Evolutionary conservation across 495 filamentous ascomycete species (phyloP), one percentile per base, ranked within the genome.

Genomic region (Thermothielavioides terrestris): DNA sequence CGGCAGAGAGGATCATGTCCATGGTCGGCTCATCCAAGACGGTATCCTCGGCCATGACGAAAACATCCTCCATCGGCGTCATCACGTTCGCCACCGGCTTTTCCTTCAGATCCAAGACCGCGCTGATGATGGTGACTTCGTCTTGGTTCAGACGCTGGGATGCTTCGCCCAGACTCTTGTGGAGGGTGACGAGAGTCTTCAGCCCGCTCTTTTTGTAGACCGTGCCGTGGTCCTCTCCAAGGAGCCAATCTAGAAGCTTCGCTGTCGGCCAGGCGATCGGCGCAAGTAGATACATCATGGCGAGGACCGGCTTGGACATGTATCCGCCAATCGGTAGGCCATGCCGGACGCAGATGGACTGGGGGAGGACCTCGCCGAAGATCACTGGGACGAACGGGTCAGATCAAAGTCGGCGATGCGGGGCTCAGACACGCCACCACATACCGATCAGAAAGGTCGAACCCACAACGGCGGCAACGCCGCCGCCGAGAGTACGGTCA

Each of bases 31-130:
- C 91, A 59, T 97, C 88, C 42, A 98, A 69, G 2, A 96, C 77
- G 2, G 88, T 88, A 60, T 98, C 90, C 37, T 88, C 83, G 31
- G 88, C 86, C 85, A 98, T 89, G 51, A 84, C 88, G 59, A 95
- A 98, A 28, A 95, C 89, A 66, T 97, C 89, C 8, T 88, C 81
- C 84, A 98, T 97, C 0, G 94, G 92, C 1, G 92, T 98, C 94
- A 97, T 97, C 58, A 98, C 95, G 55, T 75, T 82, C 20, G 87
- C 89, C 28, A 98, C 88, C 0, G 92, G 74, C 66, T 98, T 98
- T 56, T 92, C 91, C 65, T 97, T 98, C 46, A 98, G 71, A 64
- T 98, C 92, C 42, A 98, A 73, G 15, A 97, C 94, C 21, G 91
- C 91, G 53, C 85, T 94, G 61, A 98, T 98, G 63, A 98, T 98